Evolutionary conservation across 2,329 filamentous ascomycete genomes (phyloP), one percentile per base, ranked within the genome.

Genomic region (Alternaria consortialis): DNA sequence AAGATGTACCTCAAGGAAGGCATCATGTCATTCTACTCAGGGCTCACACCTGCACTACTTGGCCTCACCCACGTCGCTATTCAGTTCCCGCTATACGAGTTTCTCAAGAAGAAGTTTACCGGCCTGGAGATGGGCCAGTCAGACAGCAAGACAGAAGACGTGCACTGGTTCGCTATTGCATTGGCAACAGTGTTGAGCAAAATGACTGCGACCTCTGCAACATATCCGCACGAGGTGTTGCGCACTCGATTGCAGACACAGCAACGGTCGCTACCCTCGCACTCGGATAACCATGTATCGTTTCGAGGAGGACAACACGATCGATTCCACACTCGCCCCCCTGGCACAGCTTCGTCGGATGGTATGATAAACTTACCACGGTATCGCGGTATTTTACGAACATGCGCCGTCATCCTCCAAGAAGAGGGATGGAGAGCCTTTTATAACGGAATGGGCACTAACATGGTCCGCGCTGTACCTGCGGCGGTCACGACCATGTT

Each of bases 391-490:
- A 87, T 97, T 34, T 79, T 94, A 44, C 89, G 86, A 74, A 97
- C 94, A 0, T 94, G 91, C 78, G 88, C 89, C 64, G 94, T 90
- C 3, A 98, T 99, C 63, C 82, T 97, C 37, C 84, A 83, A 34
- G 95, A 99, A 79, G 95, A 99, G 79, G 95, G 95, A 7, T 97
- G 94, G 94, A 86, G 91, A 64, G 94, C 94, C 4, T 98, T 99
- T 73, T 99, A 99, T 77, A 94, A 94, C 25, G 95, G 95, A 36
- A 93, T 99, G 84, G 95, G 95, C 37, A 97, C 94, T 50, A 99
- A 99, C 80, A 92, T 99, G 88, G 93, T 98, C 84, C 88, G 95
- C 58, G 95, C 95, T 7, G 90, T 99, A 12, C 95, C 95, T 32
- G 93, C 95, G 23, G 94, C 95, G 20, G 97, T 97, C 73, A 97